Base-by-base conservation (phyloP, 495 filamentous ascomycete genomes). In the Trichoderma asperelloides region DNA sequence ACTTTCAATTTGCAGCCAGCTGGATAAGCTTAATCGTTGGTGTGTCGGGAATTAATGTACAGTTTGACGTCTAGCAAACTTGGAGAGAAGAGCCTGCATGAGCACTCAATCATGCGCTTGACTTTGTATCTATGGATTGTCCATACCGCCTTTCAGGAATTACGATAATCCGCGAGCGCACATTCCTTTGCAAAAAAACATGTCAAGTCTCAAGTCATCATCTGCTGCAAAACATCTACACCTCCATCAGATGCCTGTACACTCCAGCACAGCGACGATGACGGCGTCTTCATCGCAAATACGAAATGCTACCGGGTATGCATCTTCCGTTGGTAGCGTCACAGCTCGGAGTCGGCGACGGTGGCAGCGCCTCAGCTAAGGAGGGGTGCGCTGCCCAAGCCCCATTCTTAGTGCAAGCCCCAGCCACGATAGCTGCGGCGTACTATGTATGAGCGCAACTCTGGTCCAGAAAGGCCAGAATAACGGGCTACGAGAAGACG, bases 1-100 rank as follows among this genome's bases (percentile, higher is more conserved):
- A 37, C 33, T 37, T 37, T 37, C 33, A 37, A 37, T 37, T 7
- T 30, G 30, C 2, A 18, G 13, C 15, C 25, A 21, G 25, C 25
- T 30, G 55, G 55, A 60, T 60, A 60, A 60, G 55, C 55, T 60
- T 60, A 60, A 60, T 28, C 16, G 11, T 18, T 60, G 55, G 12
- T 25, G 8, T 25, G 16, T 25, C 12, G 55, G 55, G n/a, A 12
- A 47, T 51, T 51, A 51, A 21, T 51, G n/a, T 51, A 23, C 21
- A 8, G n/a, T 9, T 51, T 23, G n/a, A 21, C 47, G n/a, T 21
- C 47, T 16, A 12, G 2, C 8, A 11, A 25, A 11, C 23, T 21
- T 23, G 18, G 7, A 51, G 47, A 51, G 8, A 21, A 18, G 18
- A n/a, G n/a, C n/a, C 18, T 51, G 47, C 47, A 51, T 51, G 47